These are phyloP conservation scores for Vickermania spadyakhi DNA, from an alignment of 208 protist genomes.

Conservation along the genomic window DNA sequence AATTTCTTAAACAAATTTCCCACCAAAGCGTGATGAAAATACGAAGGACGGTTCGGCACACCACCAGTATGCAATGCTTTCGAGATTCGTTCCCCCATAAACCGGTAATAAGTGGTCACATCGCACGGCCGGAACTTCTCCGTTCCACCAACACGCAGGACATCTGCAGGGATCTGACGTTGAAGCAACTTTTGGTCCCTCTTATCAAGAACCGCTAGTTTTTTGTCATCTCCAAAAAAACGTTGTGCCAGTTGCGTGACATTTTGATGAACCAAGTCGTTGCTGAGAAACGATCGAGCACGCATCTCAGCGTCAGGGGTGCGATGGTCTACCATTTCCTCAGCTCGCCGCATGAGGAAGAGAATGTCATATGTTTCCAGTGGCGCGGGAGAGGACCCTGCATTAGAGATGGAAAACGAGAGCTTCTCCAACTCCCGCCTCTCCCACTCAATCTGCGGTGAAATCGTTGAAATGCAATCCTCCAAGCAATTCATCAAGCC, in stretches of 20 bases:
- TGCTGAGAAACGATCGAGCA: constrained; percentile 60
- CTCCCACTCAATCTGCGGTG: constrained; percentile 50
- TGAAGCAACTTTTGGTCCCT: constrained; percentile 72
- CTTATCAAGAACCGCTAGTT: constrained; percentile 36
- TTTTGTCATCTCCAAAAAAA: constrained; percentile 21
- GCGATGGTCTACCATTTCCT: constrained; percentile 26
- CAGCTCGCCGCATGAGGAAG: constrained; percentile 87
- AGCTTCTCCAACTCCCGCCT: constrained; percentile 33
- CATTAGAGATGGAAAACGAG: constrained; percentile 40
- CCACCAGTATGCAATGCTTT: constrained; percentile 2
- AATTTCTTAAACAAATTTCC: constrained; percentile 80
- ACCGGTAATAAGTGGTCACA: constrained; percentile 64
- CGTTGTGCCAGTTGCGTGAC: constrained; percentile 29
- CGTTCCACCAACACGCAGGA: constrained; percentile 52
- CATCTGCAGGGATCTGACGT: constrained; percentile 59
- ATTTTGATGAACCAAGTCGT: constrained; percentile 43
- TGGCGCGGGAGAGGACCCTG: constrained; percentile 21
- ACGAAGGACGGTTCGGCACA: constrained; percentile 15
- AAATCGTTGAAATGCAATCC: constrained; percentile 35
- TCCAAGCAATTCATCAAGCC: constrained; percentile 45
- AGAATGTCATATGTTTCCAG: constrained; percentile 69
- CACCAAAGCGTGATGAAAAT: constrained; percentile 62
- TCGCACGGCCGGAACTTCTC: constrained; percentile 81
- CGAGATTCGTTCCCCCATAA: constrained; percentile 60
- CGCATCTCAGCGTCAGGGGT: constrained; percentile 70